These are phyloP conservation scores for Yamadazyma kanchanaburiensis DNA, from an alignment of 1,139 yeast genomes.

Conservation along the genomic window DNA sequence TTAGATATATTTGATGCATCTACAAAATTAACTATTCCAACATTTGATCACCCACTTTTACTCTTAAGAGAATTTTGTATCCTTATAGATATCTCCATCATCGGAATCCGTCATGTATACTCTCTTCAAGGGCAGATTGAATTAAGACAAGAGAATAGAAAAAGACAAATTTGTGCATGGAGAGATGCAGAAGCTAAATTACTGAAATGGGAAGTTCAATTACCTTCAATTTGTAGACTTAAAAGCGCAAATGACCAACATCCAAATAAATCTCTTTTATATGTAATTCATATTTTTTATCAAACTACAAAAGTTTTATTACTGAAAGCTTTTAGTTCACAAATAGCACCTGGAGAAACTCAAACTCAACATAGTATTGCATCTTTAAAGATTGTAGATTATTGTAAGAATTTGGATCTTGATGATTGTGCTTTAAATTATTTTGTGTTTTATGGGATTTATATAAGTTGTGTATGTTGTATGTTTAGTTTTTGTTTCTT, in stretches of 20 bases:
- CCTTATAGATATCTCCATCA: slow-evolving; percentile 1
- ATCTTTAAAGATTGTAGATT: neutral
- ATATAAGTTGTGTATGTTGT: slow-evolving; percentile 1
- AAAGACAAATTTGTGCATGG: slow-evolving; percentile 2
- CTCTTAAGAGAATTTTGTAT: slow-evolving; percentile 1
- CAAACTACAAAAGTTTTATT: neutral
- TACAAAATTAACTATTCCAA: neutral
- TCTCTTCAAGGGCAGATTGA: slow-evolving; percentile 1
- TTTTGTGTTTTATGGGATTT: slow-evolving; percentile 1
- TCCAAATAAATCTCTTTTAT: neutral
- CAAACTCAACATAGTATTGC: neutral
- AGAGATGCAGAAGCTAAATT: slow-evolving; percentile 2
- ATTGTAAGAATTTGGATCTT: slow-evolving; percentile 1
- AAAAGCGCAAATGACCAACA: slow-evolving; percentile 1
- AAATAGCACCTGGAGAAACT: slow-evolving; percentile 1
- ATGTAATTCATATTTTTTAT: slow-evolving; percentile 1
- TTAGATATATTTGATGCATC: slow-evolving; percentile 1
- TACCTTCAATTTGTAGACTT: slow-evolving; percentile 2
- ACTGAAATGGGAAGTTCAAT: slow-evolving; percentile 1
- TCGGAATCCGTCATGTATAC: slow-evolving; percentile 1
- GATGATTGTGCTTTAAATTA: neutral
- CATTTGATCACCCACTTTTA: neutral
- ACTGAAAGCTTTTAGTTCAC: slow-evolving; percentile 1
- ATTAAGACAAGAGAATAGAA: slow-evolving; percentile 1
- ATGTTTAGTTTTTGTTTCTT: neutral